phyloP scores from a whole-genome alignment of 257 asterid species.

The Solanum dulcamara region DNA sequence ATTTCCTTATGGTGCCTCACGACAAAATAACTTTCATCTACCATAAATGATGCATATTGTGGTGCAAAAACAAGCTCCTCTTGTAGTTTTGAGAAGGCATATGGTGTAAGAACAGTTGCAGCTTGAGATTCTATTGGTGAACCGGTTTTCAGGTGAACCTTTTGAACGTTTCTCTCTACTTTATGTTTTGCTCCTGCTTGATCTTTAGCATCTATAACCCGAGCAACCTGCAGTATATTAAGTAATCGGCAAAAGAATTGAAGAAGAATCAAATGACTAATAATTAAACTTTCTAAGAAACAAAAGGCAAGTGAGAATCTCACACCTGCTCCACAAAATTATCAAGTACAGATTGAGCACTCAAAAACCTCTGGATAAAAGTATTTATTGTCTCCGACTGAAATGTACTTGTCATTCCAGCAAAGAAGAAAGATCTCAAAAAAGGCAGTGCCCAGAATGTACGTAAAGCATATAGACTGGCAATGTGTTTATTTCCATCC shows the following conservation, averaged over 20 bases:
- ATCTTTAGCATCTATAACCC: conserved; percentile 76
- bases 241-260: neutral
- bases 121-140: conserved; percentile 99
- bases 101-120: conserved; percentile 76
- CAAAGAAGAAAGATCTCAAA: conserved; percentile 86
- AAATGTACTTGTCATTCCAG: conserved; percentile 78
- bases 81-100: conserved; percentile 86
- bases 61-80: conserved; percentile 89
- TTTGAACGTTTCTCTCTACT: conserved; percentile 84
- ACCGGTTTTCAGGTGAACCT: conserved; percentile 82
- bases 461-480: conserved; percentile 61
- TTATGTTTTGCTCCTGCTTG: conserved; percentile 89
- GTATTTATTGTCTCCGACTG: conserved; percentile 77
- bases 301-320: neutral
- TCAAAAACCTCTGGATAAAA: conserved; percentile 80
- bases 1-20: conserved; percentile 88
- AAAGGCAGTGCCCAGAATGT: conserved; percentile 89
- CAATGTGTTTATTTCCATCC: conserved; percentile 78
- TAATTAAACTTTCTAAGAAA: conserved; percentile 1
- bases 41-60: conserved; percentile 78
- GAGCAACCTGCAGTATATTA: conserved; percentile 46
- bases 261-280: neutral
- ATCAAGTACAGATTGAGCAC: conserved; percentile 86
- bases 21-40: conserved; percentile 58
- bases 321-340: conserved; percentile 94